Base-by-base conservation (phyloP, 495 filamentous ascomycete genomes). In the Penicillium atrosanguineum region DNA sequence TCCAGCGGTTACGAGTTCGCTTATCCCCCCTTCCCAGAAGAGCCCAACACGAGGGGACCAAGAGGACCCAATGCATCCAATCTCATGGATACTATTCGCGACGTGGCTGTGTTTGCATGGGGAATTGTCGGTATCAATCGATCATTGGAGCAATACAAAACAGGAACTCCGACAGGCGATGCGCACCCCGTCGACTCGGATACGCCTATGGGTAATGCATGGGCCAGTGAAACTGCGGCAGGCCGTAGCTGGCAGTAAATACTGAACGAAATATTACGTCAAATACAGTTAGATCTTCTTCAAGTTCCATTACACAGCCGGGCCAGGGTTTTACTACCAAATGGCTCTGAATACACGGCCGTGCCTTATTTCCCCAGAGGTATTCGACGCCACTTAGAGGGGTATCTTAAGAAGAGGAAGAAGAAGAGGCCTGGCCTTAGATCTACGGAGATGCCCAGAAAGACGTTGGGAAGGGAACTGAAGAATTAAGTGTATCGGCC, bases 71-170 rank as follows among this genome's bases (percentile, higher is more conserved):
- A 78, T 42, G 55, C 76, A 6, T 21, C 83, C 11, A 81, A 84
- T 48, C 83, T 95, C 57, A 89, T 93, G 87, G 78, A 81, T 40
- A 84, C 85, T 6, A 95, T 94, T 52, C 85, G 88, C 29, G 89
- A 95, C 41, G 86, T 90, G 26, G 90, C 88, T 16, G 86, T 65
- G 15, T 65, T 65, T 34, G 63, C 63, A 16, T 65, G 63, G 62
- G 63, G 63, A 29, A 69, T 94, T 20, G 81, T 84, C 3, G 88
- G 89, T 15, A 95, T 93, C 70, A 95, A 95, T 64, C 87, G 87
- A 3, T 85, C 81, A 15, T 61, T 93, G 23, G 84, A 86, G 9
- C 74, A 81, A 26, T 88, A 83, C 54, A 74, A 80, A 46, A 75
- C 71, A 14, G 87, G 88, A n/a, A 76, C 74, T 20, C 83, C 86